phyloP scores from a whole-genome alignment of 306 rosid genomes.

The Sicyos edulis region DNA sequence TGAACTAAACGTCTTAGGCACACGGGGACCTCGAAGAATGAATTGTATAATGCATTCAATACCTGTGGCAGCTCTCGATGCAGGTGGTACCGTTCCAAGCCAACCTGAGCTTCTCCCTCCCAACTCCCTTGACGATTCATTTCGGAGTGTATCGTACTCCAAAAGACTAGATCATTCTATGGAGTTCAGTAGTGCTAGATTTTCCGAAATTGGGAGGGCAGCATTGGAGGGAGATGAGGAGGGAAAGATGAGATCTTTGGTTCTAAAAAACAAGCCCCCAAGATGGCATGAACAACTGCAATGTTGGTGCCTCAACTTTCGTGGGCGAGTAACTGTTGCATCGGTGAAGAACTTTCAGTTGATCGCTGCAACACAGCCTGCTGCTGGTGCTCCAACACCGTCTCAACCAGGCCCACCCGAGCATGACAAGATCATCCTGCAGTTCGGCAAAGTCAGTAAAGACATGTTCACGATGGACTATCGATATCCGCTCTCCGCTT shows the following conservation, averaged over 20 bases:
- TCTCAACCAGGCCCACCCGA: slow-evolving; percentile 39
- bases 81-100: slow-evolving; percentile 76
- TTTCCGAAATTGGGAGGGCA: slow-evolving; percentile 16
- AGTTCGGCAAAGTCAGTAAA: slow-evolving; percentile 95
- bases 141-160: slow-evolving; percentile 40
- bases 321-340: slow-evolving; percentile 93
- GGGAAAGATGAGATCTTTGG: slow-evolving; percentile 45
- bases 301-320: slow-evolving; percentile 98
- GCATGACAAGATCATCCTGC: slow-evolving; percentile 82
- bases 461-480: slow-evolving; percentile 97
- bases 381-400: slow-evolving; percentile 34
- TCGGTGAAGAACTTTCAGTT: slow-evolving; percentile 95
- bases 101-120: slow-evolving; percentile 65
- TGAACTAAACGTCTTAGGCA: slow-evolving; percentile 86
- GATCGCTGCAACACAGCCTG: slow-evolving; percentile 69
- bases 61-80: slow-evolving; percentile 73
- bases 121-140: slow-evolving; percentile 39
- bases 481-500: slow-evolving; percentile 88
- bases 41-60: slow-evolving; percentile 87
- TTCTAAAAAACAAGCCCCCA: slow-evolving; percentile 80
- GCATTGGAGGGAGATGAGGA: slow-evolving; percentile 17
- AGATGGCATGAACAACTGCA: slow-evolving; percentile 98
- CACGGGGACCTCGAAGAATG: slow-evolving; percentile 93
- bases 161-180: slow-evolving; percentile 57
- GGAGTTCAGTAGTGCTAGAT: slow-evolving; percentile 37